Conservation (phyloP, 371 early-diverging fungal genomes). For the Apophysomyces ossiformis region DNA sequence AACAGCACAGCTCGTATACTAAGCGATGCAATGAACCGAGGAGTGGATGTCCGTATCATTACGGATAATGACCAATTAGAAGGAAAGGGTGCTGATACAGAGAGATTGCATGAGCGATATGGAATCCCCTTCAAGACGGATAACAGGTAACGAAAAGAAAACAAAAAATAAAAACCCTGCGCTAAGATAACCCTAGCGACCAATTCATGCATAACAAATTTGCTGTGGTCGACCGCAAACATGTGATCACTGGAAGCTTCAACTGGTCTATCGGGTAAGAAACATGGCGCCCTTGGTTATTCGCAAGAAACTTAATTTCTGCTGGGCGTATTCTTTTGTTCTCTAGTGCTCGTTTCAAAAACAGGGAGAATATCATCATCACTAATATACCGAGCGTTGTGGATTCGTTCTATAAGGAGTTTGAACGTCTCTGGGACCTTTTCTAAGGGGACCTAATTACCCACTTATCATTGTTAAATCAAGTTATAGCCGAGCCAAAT, state of each 20-base stretch:
- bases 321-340: slow-evolving; percentile 22
- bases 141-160: slow-evolving; percentile 27
- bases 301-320: neutral
- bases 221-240: slow-evolving; percentile 60
- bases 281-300: slow-evolving; percentile 1
- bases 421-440: slow-evolving; percentile 56
- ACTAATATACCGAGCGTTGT: slow-evolving; percentile 60
- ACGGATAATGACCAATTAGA: slow-evolving; percentile 68
- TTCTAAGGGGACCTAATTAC: slow-evolving; percentile 30
- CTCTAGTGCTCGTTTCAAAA: slow-evolving; percentile 58
- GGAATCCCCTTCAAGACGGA: slow-evolving; percentile 54
- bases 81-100: slow-evolving; percentile 56
- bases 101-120: slow-evolving; percentile 44
- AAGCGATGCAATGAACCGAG: slow-evolving; percentile 55
- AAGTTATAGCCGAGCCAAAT: too few relatives aligned
- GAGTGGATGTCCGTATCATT: slow-evolving; percentile 60
- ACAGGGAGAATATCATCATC: slow-evolving; percentile 64
- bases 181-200: slow-evolving; percentile 23
- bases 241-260: slow-evolving; percentile 52
- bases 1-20: slow-evolving; percentile 58
- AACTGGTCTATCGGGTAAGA: slow-evolving; percentile 57
- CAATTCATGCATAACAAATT: slow-evolving; percentile 74
- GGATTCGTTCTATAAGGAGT: slow-evolving; percentile 53
- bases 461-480: too few relatives aligned
- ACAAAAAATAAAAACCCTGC: neutral